Conservation (phyloP, 1,139 yeast genomes). For the Geotrichum siamense region DNA sequence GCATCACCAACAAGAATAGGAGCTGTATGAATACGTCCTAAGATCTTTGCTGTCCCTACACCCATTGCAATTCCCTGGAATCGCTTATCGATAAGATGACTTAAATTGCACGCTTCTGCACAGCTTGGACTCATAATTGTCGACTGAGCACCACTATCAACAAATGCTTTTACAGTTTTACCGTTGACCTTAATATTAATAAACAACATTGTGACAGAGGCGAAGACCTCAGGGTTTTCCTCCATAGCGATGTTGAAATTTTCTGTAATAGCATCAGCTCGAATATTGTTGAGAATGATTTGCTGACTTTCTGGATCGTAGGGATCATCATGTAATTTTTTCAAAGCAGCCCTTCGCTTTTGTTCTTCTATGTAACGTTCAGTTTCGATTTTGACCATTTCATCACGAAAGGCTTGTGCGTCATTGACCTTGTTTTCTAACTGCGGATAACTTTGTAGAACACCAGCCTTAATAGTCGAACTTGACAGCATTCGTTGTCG, state of each 20-base stretch:
- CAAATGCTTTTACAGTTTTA: conserved; percentile 77
- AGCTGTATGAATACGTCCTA: conserved; percentile 84
- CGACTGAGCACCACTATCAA: conserved; percentile 92
- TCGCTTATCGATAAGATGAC: conserved; percentile 71
- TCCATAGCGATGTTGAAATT: conserved; percentile 76
- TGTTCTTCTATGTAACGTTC: conserved; percentile 30
- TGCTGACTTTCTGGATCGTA: conserved; percentile 68
- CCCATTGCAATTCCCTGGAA: conserved; percentile 82
- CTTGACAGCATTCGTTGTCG: conserved; percentile 34
- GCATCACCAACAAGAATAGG: conserved; percentile 70
- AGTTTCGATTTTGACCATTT: conserved; percentile 37
- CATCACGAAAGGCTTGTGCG: conserved; percentile 46
- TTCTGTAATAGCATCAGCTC: conserved; percentile 68
- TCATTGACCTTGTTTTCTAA: conserved; percentile 42
- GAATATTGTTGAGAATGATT: conserved; percentile 58
- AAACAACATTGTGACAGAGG: conserved; percentile 75
- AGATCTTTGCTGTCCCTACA: conserved; percentile 73
- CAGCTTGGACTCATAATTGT: conserved; percentile 74
- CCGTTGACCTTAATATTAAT: conserved; percentile 74
- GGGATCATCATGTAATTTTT: conserved; percentile 52
- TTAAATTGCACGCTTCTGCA: conserved; percentile 65
- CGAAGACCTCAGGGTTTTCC: conserved; percentile 83
- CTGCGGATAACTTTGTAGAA: conserved; percentile 34
- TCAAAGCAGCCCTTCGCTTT: conserved; percentile 44
- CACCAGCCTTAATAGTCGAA: conserved; percentile 31